Percentiles rank a stretch among this genome's conserved stretches.
phyloP scores from a whole-genome alignment of 768 basidiomycete genomes.

The Rhodotorula taiwanensis region DNA sequence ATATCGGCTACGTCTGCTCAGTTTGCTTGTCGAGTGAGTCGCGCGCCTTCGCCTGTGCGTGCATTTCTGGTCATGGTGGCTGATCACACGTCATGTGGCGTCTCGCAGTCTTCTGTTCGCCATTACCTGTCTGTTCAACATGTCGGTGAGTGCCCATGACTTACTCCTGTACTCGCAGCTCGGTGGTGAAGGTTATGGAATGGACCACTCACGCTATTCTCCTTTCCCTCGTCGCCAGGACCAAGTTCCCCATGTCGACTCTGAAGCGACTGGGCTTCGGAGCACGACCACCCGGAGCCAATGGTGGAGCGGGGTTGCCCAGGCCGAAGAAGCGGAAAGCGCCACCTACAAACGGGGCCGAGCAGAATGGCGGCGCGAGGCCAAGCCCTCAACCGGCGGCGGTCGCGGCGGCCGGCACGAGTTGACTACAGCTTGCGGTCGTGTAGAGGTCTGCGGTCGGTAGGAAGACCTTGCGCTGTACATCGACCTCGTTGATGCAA shows the following conservation, averaged over 20 bases:
- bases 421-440: too few species aligned
- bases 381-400: background rate
- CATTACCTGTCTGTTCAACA: slow-evolving; percentile 85
- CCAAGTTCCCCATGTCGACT: slow-evolving; percentile 90
- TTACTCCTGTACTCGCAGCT: background rate
- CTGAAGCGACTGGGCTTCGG: slow-evolving; percentile 55
- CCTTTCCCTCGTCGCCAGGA: slow-evolving; percentile 50
- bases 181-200: too few species aligned
- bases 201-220: background rate
- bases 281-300: slow-evolving; percentile 5
- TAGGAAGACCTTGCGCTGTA: too few species aligned
- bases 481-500: too few species aligned
- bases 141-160: slow-evolving; percentile 81
- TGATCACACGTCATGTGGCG: too few species aligned
- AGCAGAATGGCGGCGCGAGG: background rate
- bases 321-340: slow-evolving; percentile 31
- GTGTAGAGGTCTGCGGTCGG: too few species aligned
- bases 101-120: slow-evolving; percentile 90
- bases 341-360: background rate
- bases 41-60: background rate
- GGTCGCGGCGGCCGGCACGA: background rate
- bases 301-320: background rate
- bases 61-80: too few species aligned
- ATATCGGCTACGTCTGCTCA: slow-evolving; percentile 96
- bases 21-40: slow-evolving; percentile 73